A percentile compares a stretch with the other conserved stretches of the same genome.
phyloP scores from a whole-genome alignment of 768 basidiomycete species.

The Trametes punicea region DNA sequence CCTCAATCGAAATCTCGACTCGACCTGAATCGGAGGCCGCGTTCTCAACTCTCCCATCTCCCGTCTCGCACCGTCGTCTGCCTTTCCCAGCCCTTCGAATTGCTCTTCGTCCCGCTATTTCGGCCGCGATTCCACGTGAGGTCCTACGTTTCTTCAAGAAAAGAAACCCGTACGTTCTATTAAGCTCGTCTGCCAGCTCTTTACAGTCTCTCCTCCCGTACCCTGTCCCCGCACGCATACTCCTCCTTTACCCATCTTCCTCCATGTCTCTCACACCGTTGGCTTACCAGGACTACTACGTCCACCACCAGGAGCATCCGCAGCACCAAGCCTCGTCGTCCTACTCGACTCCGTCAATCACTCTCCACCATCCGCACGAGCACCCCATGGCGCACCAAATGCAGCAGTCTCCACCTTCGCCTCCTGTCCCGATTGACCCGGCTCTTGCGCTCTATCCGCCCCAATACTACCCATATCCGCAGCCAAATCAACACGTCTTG shows the following conservation, averaged over 20 bases:
- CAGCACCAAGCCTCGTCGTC: conserved; percentile 27
- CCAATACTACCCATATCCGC: conserved; percentile 49
- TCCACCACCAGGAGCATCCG: conserved; percentile 28
- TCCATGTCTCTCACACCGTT: conserved; percentile 23
- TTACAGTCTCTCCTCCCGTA: conserved; percentile 8
- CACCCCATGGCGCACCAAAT: conserved; percentile 42
- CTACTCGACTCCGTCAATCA: conserved; percentile 32
- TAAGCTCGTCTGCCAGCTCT: conserved; percentile 19
- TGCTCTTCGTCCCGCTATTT: conserved; percentile 20
- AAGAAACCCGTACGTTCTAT: conserved; percentile 13
- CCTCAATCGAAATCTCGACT: conserved; percentile 16
- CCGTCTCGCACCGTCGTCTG: conserved; percentile 8
- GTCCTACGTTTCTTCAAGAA: conserved; percentile 6
- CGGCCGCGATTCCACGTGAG: conserved; percentile 20
- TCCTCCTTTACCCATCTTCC: neutral
- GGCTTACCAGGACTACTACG: conserved; percentile 28
- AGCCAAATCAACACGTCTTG: conserved; percentile 45
- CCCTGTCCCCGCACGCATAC: conserved; percentile 6
- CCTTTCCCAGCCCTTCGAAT: conserved; percentile 23
- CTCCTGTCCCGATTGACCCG: conserved; percentile 68
- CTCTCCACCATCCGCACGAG: conserved; percentile 37
- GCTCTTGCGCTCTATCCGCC: conserved; percentile 38
- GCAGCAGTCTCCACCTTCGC: conserved; percentile 54
- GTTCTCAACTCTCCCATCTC: conserved; percentile 24
- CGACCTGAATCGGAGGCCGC: conserved; percentile 18